These are phyloP conservation scores for Diaporthe sp. DNA, from an alignment of 2,329 filamentous ascomycete species.

Conservation along the genomic window DNA sequence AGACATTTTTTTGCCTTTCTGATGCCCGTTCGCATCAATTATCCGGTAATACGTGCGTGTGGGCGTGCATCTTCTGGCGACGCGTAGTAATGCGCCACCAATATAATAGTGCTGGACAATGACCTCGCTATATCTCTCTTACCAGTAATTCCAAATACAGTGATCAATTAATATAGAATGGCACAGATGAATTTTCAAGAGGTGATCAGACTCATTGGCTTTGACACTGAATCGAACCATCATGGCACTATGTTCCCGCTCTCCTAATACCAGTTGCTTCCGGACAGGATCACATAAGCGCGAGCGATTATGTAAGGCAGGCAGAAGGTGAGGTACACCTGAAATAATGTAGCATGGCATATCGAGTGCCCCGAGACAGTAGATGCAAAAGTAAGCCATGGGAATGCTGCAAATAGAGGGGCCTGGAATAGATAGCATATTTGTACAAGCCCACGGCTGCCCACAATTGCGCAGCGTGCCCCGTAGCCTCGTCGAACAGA, in stretches of 20 bases:
- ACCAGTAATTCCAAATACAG: too few relatives aligned
- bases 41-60: background rate
- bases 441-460: background rate
- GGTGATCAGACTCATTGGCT: background rate
- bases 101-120: background rate
- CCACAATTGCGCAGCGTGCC: slow-evolving; percentile 2
- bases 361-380: background rate
- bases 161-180: background rate
- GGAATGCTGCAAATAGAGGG: background rate
- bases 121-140: background rate
- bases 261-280: background rate
- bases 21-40: background rate
- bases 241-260: background rate
- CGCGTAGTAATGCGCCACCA: background rate
- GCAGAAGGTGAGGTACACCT: background rate
- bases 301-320: slow-evolving; percentile 25
- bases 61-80: background rate
- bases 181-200: background rate
- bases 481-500: slow-evolving; percentile 22
- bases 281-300: slow-evolving; percentile 18
- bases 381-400: background rate
- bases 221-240: background rate
- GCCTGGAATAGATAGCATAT: background rate
- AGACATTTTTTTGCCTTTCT: background rate
- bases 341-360: background rate